Base-by-base conservation (phyloP, 176 grass and related monocot genomes). In the Phoenix dactylifera region DNA sequence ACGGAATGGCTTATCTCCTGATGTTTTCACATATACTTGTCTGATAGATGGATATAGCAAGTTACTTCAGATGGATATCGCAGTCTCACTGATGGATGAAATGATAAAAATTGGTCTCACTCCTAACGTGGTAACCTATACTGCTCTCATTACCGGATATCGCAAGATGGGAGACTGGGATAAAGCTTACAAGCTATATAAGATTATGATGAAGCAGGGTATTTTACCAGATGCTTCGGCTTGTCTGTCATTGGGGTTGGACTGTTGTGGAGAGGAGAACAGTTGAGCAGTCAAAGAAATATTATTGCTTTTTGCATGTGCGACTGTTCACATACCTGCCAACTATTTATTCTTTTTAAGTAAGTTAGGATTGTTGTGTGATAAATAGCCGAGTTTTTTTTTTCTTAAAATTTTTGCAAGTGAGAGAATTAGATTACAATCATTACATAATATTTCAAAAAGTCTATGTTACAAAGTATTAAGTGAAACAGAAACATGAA, bases 41-140 rank as follows among this genome's bases (percentile, higher is more conserved):
- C 61, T 78, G 3, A 78, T 78, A 49, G 14, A 71, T 78, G 75
- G 75, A 50, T 71, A 71, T 71, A 65, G 75, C 57, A 63, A 71
- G 61, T 30, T 70, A 20, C 35, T 49, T 19, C 53, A 22, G 14
- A 72, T 78, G 75, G 75, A 78, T 18, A 22, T 28, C 24, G 75
- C 65, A 58, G 24, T 63, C 19, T 49, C 25, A 28, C 62, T 78
- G 58, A 56, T 71, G 22, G 60, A 78, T 69, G 68, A 78, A 25
- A 78, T 78, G 75, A 50, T 70, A 29, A 63, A 24, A 26, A 57
- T 65, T 32, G 67, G 59, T 10, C 24, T 78, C 55, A 22, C 32
- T 64, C 75, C 75, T 63, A 78, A 54, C 52, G 66, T 58, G 17
- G 75, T 57, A 52, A 78, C 67, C 62, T 78, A 78, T 78, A 65